phyloP scores from a whole-genome alignment of 2,329 filamentous ascomycete genomes.

The Hymenoscyphus infarciens region DNA sequence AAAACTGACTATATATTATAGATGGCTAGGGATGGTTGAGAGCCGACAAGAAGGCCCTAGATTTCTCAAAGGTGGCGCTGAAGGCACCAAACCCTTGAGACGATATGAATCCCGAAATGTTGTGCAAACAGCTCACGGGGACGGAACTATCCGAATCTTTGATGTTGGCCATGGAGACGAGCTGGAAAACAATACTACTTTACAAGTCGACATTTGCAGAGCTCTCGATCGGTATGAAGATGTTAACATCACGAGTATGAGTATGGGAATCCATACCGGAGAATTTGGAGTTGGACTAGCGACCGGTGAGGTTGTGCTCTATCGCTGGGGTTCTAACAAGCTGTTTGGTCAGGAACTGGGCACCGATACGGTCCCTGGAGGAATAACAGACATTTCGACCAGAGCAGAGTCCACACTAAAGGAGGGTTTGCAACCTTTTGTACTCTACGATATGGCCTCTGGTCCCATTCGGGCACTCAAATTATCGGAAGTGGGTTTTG shows the following conservation, averaged over 20 bases:
- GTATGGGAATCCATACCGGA: constrained; percentile 73
- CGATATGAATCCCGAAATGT: constrained; percentile 81
- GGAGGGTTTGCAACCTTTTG: constrained; percentile 76
- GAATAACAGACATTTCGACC: constrained; percentile 68
- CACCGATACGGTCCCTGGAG: constrained; percentile 59
- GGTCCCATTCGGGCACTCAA: constrained; percentile 76
- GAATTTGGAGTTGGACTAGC: constrained; percentile 81
- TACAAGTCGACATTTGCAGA: constrained; percentile 84
- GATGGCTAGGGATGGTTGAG: constrained; percentile 91
- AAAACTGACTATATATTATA: not conserved
- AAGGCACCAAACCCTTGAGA: constrained; percentile 65
- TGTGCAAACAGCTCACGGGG: constrained; percentile 81
- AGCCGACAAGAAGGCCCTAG: constrained; percentile 73
- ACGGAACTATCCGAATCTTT: constrained; percentile 90
- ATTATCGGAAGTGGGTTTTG: constrained; percentile 89
- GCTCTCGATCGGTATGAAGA: constrained; percentile 76
- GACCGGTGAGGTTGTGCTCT: constrained; percentile 82
- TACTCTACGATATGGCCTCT: constrained; percentile 78
- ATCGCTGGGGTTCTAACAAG: constrained; percentile 81
- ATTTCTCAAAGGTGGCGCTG: constrained; percentile 75
- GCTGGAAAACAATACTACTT: constrained; percentile 76
- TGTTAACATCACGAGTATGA: constrained; percentile 74
- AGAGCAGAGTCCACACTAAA: constrained; percentile 70
- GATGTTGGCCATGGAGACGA: constrained; percentile 89
- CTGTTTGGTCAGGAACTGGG: constrained; percentile 61